These are phyloP conservation scores for Brettanomyces naardenensis DNA, from an alignment of 805 yeast genomes.

Conservation along the genomic window DNA sequence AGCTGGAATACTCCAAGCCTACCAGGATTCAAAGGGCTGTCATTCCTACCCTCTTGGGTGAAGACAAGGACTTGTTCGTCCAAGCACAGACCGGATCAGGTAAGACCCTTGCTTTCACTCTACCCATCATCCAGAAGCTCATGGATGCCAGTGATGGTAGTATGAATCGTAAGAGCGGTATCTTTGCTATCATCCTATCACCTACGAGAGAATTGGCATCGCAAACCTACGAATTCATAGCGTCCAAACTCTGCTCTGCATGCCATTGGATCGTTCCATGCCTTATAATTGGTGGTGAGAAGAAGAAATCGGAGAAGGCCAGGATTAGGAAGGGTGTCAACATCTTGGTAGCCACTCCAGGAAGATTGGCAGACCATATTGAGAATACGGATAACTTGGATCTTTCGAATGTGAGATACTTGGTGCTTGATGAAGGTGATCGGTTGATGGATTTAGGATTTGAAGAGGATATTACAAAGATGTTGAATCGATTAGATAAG, in stretches of 20 bases:
- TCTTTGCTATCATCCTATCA: constrained; percentile 80
- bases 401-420: constrained; percentile 67
- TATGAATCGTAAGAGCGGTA: constrained; percentile 60
- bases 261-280: constrained; percentile 93
- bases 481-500: constrained; percentile 51
- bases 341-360: constrained; percentile 95
- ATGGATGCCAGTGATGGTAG: constrained; percentile 39
- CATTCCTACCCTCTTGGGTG: constrained; percentile 49
- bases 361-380: constrained; percentile 89
- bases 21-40: constrained; percentile 83
- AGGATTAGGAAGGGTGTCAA: constrained; percentile 93
- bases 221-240: constrained; percentile 80
- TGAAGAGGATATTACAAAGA: constrained; percentile 82
- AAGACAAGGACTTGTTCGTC: constrained; percentile 61
- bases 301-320: constrained; percentile 95
- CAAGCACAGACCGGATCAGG: constrained; percentile 99
- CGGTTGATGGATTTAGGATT: constrained; percentile 92
- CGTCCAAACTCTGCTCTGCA: constrained; percentile 52
- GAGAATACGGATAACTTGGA: constrained; percentile 79
- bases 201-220: constrained; percentile 95
- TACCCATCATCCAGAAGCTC: constrained; percentile 75
- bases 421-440: constrained; percentile 96
- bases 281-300: constrained; percentile 95
- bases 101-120: constrained; percentile 78
- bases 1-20: constrained; percentile 55